Evolutionary conservation across 1,284 basidiomycete genomes (phyloP).

Genomic region (Trametes sp.): DNA sequence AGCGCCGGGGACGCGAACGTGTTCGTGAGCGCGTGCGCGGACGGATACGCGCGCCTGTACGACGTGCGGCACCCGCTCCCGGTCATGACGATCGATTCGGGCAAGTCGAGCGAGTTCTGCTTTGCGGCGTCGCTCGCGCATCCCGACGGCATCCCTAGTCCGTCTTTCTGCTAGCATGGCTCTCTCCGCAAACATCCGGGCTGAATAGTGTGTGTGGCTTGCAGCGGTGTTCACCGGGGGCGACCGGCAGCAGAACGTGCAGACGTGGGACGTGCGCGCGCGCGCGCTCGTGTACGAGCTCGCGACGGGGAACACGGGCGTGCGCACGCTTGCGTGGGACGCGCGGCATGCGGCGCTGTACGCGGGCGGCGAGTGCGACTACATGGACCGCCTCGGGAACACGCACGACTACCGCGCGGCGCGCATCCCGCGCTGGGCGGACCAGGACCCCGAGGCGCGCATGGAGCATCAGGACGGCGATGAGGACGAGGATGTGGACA

Average conservation of each 20-base stretch:
- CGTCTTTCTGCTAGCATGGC: constrained; percentile 1
- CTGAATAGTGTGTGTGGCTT: too few relatives aligned
- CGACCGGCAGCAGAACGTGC: constrained; percentile 41
- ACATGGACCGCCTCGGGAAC: constrained; percentile 43
- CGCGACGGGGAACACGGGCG: constrained; percentile 50
- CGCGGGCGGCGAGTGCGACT: constrained; percentile 46
- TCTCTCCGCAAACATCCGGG: neutral
- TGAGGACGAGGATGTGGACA: constrained; percentile 25
- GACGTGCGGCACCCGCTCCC: constrained; percentile 44
- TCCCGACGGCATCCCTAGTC: constrained; percentile 39
- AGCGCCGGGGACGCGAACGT: constrained; percentile 44
- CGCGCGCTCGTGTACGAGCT: constrained; percentile 47
- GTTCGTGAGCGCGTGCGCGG: constrained; percentile 47
- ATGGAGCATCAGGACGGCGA: constrained; percentile 26
- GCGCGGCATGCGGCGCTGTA: constrained; percentile 41
- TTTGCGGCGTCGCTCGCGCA: constrained; percentile 32
- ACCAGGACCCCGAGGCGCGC: neutral
- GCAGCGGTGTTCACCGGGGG: constrained; percentile 45
- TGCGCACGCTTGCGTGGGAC: constrained; percentile 47
- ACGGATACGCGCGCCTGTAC: constrained; percentile 49
- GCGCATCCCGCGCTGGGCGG: constrained; percentile 29
- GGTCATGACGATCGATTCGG: constrained; percentile 36
- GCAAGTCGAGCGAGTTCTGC: constrained; percentile 22
- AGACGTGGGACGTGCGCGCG: constrained; percentile 50
- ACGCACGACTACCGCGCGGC: constrained; percentile 42